Conservation (phyloP, 345 rosid genomes). For the Populus simonii region DNA sequence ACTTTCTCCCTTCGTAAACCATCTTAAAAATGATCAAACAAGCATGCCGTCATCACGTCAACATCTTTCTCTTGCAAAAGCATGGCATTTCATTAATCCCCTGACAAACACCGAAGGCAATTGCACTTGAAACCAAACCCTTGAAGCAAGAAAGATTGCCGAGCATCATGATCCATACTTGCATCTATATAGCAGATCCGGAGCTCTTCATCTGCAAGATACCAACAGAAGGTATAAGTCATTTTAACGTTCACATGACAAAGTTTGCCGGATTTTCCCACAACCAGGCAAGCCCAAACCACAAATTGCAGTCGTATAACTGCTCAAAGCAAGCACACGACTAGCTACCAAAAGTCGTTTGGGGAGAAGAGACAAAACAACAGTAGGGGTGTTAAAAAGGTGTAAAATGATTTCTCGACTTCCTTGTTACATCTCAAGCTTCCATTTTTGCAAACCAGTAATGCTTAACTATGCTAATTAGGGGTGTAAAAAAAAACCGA, state of each 20-base stretch:
- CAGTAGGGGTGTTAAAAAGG: too few relatives aligned
- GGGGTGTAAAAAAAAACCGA: too few relatives aligned
- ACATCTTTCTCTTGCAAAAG: not conserved
- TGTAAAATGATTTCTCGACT: not conserved
- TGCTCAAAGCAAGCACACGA: too few relatives aligned
- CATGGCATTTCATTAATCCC: constrained; percentile 34
- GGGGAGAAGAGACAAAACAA: too few relatives aligned
- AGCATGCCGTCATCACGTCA: not conserved
- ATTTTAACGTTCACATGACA: not conserved
- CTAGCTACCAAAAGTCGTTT: too few relatives aligned
- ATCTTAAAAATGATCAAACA: not conserved
- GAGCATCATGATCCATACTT: constrained; percentile 66
- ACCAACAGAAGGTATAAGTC: not conserved
- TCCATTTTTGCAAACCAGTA: too few relatives aligned
- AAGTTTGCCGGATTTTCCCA: not conserved
- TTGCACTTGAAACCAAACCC: constrained; percentile 77
- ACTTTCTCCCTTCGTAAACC: not conserved
- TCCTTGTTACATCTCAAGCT: too few relatives aligned
- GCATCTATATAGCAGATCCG: constrained; percentile 78
- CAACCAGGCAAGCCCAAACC: not conserved
- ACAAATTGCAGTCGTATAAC: not conserved
- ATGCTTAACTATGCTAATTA: too few relatives aligned
- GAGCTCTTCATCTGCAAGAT: constrained; percentile 77
- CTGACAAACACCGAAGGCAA: constrained; percentile 60
- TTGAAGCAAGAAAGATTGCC: constrained; percentile 51